Conservation (phyloP, 2,329 filamentous ascomycete species). For the Exophiala aquamarina region DNA sequence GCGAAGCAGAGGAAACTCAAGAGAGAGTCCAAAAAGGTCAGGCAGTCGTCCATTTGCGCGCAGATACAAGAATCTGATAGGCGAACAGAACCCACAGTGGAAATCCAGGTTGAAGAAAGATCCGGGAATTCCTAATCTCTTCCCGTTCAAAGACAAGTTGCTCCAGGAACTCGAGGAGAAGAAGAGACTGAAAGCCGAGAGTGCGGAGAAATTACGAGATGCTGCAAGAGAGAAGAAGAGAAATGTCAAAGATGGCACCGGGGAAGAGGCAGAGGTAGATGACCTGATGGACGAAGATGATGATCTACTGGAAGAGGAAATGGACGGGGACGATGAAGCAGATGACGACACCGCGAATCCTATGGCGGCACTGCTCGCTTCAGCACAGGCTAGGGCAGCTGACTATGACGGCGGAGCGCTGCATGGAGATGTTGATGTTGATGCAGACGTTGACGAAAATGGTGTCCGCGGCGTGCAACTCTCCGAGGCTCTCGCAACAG, state of each 20-base stretch:
- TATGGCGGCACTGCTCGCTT: slow-evolving; percentile 87
- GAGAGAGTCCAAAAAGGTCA: slow-evolving; percentile 81
- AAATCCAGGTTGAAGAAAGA: slow-evolving; percentile 94
- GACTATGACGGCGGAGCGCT: slow-evolving; percentile 69
- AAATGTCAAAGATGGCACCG: slow-evolving; percentile 55
- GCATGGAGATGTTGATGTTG: slow-evolving; percentile 58
- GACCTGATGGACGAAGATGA: slow-evolving; percentile 47
- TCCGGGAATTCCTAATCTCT: slow-evolving; percentile 93
- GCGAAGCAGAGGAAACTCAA: slow-evolving; percentile 88
- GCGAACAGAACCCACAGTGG: slow-evolving; percentile 81
- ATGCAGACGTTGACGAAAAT: slow-evolving; percentile 44
- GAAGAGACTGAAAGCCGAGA: slow-evolving; percentile 76
- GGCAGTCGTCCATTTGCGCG: too few relatives aligned
- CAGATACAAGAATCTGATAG: too few relatives aligned
- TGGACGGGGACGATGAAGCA: slow-evolving; percentile 52
- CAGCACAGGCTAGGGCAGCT: slow-evolving; percentile 73
- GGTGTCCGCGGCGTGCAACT: slow-evolving; percentile 48
- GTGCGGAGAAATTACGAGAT: slow-evolving; percentile 69
- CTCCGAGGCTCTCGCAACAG: slow-evolving; percentile 18
- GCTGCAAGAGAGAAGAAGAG: slow-evolving; percentile 60
- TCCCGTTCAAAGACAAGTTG: slow-evolving; percentile 96
- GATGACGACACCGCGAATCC: slow-evolving; percentile 70
- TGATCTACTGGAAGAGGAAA: slow-evolving; percentile 49
- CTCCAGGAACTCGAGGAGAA: slow-evolving; percentile 92
- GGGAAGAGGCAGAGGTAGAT: slow-evolving; percentile 49